phyloP scores from a whole-genome alignment of 2,329 filamentous ascomycete species.

The Knoxdaviesia proteae region DNA sequence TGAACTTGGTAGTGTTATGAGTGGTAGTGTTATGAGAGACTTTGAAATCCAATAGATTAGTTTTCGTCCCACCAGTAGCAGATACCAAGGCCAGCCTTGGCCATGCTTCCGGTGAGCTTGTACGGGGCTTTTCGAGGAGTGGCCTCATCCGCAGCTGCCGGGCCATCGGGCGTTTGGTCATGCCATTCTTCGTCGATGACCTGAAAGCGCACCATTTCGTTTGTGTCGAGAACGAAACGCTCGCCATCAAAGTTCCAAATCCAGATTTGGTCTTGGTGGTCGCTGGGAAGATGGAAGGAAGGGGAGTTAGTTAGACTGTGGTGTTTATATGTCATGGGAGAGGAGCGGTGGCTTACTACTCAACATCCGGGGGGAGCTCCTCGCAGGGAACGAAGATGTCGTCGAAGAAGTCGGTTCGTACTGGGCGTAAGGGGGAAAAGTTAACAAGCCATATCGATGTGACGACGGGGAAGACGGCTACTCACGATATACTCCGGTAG shows the following conservation, averaged over 20 bases:
- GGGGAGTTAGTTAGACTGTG: background rate
- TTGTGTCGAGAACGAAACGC: constrained; percentile 69
- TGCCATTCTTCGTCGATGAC: constrained; percentile 81
- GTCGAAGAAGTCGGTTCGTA: constrained; percentile 82
- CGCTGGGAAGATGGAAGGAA: constrained; percentile 21
- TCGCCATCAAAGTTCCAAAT: constrained; percentile 60
- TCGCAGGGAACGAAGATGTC: constrained; percentile 66
- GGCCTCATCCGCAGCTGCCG: constrained; percentile 39
- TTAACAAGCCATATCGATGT: background rate
- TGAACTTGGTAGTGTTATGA: background rate
- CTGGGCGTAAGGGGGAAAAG: constrained; percentile 2
- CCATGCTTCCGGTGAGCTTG: constrained; percentile 45
- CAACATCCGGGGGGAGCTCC: constrained; percentile 53
- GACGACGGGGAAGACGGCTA: background rate
- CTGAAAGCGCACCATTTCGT: constrained; percentile 72
- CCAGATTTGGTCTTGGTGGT: constrained; percentile 60
- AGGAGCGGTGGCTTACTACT: constrained; percentile 38
- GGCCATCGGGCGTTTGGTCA: constrained; percentile 59
- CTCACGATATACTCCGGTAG: constrained; percentile 50
- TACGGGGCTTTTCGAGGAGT: constrained; percentile 48
- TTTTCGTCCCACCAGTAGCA: constrained; percentile 40
- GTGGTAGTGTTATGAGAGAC: background rate
- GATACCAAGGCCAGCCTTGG: constrained; percentile 37
- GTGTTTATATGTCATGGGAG: background rate
- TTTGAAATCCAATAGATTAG: background rate